Evolutionary conservation across 495 filamentous ascomycete species (phyloP).

Genomic region (Neurospora hispaniola): DNA sequence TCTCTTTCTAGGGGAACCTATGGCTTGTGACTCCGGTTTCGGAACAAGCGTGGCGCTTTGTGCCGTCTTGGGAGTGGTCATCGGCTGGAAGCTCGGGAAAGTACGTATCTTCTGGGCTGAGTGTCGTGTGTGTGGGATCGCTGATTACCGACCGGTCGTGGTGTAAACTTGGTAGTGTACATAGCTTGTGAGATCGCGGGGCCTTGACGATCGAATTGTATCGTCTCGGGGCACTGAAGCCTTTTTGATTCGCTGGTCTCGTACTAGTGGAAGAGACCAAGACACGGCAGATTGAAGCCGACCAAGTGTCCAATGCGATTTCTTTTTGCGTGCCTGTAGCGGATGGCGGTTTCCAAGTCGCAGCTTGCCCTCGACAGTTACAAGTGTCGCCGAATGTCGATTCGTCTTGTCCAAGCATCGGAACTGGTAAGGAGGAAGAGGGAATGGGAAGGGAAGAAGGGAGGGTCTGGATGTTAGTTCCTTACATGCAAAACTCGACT

Average conservation of each 20-base stretch:
- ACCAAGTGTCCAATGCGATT: background rate
- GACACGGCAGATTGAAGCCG: background rate
- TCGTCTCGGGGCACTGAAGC: background rate
- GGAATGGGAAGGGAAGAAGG: background rate
- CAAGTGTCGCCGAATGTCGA: background rate
- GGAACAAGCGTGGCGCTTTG: background rate
- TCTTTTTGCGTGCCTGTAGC: background rate
- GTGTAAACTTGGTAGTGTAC: background rate
- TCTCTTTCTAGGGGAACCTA: background rate
- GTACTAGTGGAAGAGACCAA: background rate
- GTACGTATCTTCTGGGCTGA: background rate
- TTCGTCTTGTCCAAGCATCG: background rate
- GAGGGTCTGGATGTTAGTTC: background rate
- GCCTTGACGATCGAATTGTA: background rate
- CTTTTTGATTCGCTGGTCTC: background rate
- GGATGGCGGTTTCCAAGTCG: background rate
- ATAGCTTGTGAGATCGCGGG: background rate
- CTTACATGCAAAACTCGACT: constrained; percentile 17
- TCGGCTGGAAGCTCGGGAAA: background rate
- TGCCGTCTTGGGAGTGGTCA: background rate
- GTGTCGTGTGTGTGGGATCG: background rate
- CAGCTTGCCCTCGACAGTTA: background rate
- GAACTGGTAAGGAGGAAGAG: background rate
- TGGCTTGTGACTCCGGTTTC: background rate
- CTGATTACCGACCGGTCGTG: background rate